Evolutionary conservation across 139 green algal species (phyloP).

Genomic region (Tetraselmis chui): DNA sequence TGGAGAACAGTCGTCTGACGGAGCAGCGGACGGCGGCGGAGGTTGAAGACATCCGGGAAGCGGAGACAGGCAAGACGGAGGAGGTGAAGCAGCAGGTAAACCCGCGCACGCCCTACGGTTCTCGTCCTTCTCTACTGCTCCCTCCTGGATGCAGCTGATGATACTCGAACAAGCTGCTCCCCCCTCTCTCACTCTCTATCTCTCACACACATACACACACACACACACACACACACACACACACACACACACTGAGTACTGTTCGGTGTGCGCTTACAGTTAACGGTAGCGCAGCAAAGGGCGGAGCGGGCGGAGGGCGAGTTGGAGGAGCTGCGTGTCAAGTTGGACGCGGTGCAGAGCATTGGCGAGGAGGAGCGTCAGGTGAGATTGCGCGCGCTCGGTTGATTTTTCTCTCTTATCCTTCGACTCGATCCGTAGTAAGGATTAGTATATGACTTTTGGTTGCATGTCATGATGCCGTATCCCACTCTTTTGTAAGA

Average conservation of each 20-base stretch:
- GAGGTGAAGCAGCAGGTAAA: background rate
- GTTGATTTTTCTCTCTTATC: no score
- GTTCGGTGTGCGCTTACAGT: background rate
- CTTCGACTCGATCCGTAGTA: no score
- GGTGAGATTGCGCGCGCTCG: background rate
- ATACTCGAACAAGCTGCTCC: background rate
- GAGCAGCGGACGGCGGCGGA: background rate
- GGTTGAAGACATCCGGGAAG: background rate
- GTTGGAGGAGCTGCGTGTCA: background rate
- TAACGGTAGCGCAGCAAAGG: background rate
- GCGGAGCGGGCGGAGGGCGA: background rate
- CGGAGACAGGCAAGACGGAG: background rate
- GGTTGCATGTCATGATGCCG: no score
- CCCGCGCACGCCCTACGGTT: background rate
- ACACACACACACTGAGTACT: no score
- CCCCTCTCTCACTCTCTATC: background rate
- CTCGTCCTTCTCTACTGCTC: background rate
- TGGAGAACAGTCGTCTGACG: background rate
- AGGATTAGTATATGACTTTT: no score
- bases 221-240: no score
- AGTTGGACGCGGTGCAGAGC: background rate
- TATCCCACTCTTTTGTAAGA: no score
- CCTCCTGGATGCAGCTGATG: background rate
- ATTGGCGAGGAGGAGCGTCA: background rate
- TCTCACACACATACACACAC: no score